Conservation (phyloP, 148 eudicot genomes). For the Camellia granthamiana region DNA sequence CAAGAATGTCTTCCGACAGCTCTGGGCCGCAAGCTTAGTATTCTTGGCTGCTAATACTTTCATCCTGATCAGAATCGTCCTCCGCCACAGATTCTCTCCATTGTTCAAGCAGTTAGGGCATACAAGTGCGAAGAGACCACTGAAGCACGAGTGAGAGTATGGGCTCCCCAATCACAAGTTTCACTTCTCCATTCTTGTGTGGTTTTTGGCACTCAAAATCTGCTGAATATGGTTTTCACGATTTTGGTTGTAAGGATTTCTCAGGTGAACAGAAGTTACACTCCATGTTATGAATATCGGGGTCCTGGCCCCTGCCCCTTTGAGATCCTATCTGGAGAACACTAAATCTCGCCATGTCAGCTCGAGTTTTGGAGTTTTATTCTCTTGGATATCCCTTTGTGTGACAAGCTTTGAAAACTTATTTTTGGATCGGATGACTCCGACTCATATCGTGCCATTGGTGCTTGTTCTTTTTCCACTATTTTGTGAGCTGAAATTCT, state of each 20-base stretch:
- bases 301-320: background rate
- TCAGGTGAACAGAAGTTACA: background rate
- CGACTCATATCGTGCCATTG: background rate
- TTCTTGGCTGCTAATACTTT: constrained; percentile 80
- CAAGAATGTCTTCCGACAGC: constrained; percentile 69
- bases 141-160: constrained; percentile 38
- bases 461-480: background rate
- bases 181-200: background rate
- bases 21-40: constrained; percentile 74
- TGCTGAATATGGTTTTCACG: background rate
- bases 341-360: background rate
- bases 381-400: background rate
- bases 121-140: constrained; percentile 20
- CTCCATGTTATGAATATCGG: too few relatives aligned
- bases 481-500: background rate
- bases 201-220: background rate
- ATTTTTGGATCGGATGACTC: background rate
- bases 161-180: background rate
- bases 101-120: constrained; percentile 34
- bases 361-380: background rate
- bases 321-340: background rate
- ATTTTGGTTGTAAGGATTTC: background rate
- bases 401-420: background rate
- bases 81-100: constrained; percentile 50
- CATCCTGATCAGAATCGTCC: constrained; percentile 52